phyloP scores from a whole-genome alignment of 768 basidiomycete genomes.

The Lactarius hatsudake region DNA sequence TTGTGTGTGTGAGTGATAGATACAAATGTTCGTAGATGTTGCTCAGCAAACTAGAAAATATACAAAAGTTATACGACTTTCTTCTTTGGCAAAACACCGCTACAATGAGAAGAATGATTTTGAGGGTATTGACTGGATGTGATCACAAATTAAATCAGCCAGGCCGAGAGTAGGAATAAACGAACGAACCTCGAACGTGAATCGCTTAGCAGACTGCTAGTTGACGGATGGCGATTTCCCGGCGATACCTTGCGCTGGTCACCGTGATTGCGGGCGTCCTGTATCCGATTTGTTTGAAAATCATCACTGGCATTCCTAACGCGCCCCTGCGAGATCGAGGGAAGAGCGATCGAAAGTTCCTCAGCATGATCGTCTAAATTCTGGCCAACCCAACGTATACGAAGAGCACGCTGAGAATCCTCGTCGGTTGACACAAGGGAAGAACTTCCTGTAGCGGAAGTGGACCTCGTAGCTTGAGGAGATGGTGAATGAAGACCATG shows the following conservation, averaged over 20 bases:
- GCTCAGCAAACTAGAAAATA: constrained; percentile 9
- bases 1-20: constrained; percentile 17
- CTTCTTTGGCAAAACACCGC: constrained; percentile 11
- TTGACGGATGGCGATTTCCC: constrained; percentile 1
- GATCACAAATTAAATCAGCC: constrained; percentile 3
- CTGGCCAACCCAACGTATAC: constrained; percentile 25
- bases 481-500: constrained; percentile 53
- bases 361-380: constrained; percentile 9
- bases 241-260: not conserved
- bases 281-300: constrained; percentile 9
- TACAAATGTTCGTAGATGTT: constrained; percentile 21
- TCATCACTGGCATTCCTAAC: constrained; percentile 1
- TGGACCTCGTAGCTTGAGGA: constrained; percentile 11
- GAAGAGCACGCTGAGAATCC: constrained; percentile 22
- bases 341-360: not conserved
- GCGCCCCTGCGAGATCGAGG: constrained; percentile 5
- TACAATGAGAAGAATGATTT: constrained; percentile 16
- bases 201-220: not conserved
- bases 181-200: constrained; percentile 18
- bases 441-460: constrained; percentile 7
- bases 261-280: constrained; percentile 3
- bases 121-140: not conserved
- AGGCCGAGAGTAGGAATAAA: not conserved
- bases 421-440: constrained; percentile 1
- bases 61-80: constrained; percentile 20